Conservation (phyloP, 345 rosid genomes). For the Draba incana region DNA sequence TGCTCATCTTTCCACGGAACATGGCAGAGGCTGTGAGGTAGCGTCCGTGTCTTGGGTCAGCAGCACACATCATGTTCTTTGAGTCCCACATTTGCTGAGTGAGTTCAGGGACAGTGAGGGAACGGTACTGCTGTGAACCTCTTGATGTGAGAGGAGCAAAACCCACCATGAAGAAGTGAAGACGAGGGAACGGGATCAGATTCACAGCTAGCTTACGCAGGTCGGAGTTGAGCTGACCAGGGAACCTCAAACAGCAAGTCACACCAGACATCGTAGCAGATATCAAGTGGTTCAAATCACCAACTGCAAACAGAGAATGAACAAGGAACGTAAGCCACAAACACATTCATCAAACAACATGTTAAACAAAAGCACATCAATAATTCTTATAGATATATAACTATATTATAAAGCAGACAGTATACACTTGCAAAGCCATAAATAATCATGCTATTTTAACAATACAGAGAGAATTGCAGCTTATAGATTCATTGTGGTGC, state of each 20-base stretch:
- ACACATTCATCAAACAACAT: not conserved
- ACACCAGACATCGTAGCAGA: slow-evolving; percentile 25
- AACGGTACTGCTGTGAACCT: slow-evolving; percentile 48
- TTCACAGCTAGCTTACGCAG: slow-evolving; percentile 32
- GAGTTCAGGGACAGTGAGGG: slow-evolving; percentile 40
- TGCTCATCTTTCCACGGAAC: slow-evolving; percentile 57
- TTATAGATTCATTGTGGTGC: too few relatives aligned
- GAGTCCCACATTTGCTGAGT: slow-evolving; percentile 50
- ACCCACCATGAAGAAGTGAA: slow-evolving; percentile 33
- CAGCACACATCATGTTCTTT: slow-evolving; percentile 38
- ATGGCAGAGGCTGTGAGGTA: slow-evolving; percentile 47
- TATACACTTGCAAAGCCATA: not conserved
- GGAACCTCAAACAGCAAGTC: slow-evolving; percentile 30
- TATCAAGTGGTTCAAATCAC: slow-evolving; percentile 43
- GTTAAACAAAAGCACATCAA: not conserved
- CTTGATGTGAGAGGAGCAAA: slow-evolving; percentile 46
- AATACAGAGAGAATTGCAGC: too few relatives aligned
- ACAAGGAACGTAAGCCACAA: not conserved
- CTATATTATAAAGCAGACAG: not conserved
- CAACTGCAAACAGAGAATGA: slow-evolving; percentile 44
- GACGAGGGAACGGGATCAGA: slow-evolving; percentile 29
- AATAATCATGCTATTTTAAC: too few relatives aligned
- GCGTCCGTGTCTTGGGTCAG: slow-evolving; percentile 45
- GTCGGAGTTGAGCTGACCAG: slow-evolving; percentile 29
- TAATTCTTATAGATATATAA: not conserved